Conservation (phyloP, 768 basidiomycete species). For the Clitopilus hobsonii region DNA sequence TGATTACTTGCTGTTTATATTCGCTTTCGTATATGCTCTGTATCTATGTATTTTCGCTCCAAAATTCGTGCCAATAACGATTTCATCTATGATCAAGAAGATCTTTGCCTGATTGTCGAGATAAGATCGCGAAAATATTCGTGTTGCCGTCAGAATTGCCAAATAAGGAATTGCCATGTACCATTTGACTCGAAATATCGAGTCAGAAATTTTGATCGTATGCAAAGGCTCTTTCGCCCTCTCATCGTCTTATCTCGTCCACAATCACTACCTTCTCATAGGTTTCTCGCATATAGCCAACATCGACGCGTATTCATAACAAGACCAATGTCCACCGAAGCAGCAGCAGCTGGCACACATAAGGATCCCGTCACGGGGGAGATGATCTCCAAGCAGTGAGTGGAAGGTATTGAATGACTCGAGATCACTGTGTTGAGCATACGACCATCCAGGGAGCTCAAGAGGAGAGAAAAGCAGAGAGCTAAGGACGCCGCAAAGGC, state of each 20-base stretch:
- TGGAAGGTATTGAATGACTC: slow-evolving; percentile 13
- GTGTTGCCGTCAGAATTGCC: neutral
- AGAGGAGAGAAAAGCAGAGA: slow-evolving; percentile 86
- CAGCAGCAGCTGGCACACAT: slow-evolving; percentile 35
- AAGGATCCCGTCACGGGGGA: slow-evolving; percentile 92
- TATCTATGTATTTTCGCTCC: neutral
- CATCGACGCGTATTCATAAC: slow-evolving; percentile 1
- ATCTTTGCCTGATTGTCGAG: neutral
- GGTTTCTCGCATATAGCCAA: neutral
- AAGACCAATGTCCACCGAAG: slow-evolving; percentile 36
- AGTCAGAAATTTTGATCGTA: slow-evolving; percentile 18
- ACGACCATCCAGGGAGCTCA: slow-evolving; percentile 68
- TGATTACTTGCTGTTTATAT: neutral
- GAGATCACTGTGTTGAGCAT: slow-evolving; percentile 11
- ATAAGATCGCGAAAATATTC: neutral
- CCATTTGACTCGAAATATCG: slow-evolving; percentile 11
- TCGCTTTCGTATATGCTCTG: slow-evolving; percentile 2
- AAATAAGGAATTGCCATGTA: slow-evolving; percentile 4
- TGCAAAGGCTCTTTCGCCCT: slow-evolving; percentile 26
- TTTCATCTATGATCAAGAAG: neutral
- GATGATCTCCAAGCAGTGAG: slow-evolving; percentile 94
- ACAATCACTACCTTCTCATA: slow-evolving; percentile 8
- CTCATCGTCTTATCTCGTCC: slow-evolving; percentile 8
- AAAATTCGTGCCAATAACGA: neutral
- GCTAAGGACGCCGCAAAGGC: slow-evolving; percentile 70